A percentile compares a stretch with the other conserved stretches of the same genome.
Evolutionary conservation across 306 rosid species (phyloP).

Genomic region (Sesbania bispinosa): DNA sequence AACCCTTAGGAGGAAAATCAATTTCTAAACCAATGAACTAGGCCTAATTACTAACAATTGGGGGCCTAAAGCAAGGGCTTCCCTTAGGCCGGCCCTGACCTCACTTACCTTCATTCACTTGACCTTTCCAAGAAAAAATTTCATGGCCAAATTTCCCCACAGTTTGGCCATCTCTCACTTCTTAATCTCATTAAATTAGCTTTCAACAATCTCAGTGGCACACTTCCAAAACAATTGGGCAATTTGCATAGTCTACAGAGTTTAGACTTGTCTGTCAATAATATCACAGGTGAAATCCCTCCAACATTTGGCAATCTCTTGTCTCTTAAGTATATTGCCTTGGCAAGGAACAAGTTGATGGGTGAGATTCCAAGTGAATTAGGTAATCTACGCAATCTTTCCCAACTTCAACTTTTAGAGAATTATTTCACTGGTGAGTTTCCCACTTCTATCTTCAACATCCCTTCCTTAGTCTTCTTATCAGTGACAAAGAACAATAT

Average conservation of each 20-base stretch:
- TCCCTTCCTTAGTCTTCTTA: constrained; percentile 26
- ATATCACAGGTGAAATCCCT: constrained; percentile 38
- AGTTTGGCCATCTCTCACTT: constrained; percentile 11
- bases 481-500: constrained; percentile 24
- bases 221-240: constrained; percentile 28
- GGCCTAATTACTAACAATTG: too few relatives aligned
- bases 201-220: constrained; percentile 28
- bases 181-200: constrained; percentile 16
- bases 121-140: constrained; percentile 31
- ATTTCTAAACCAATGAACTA: too few relatives aligned
- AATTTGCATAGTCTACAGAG: background rate
- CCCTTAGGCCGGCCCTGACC: too few relatives aligned
- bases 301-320: constrained; percentile 26
- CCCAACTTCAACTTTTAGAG: constrained; percentile 10
- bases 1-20: too few relatives aligned
- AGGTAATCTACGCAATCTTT: constrained; percentile 27
- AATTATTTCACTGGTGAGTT: constrained; percentile 32
- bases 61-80: too few relatives aligned
- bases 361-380: constrained; percentile 38
- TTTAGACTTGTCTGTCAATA: constrained; percentile 33
- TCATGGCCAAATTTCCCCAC: constrained; percentile 25
- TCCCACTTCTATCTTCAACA: constrained; percentile 34
- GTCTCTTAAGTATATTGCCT: constrained; percentile 16
- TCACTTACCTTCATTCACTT: constrained; percentile 22
- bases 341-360: constrained; percentile 22